phyloP scores from a whole-genome alignment of 1,284 basidiomycete species.

The Trichosporon faecale region DNA sequence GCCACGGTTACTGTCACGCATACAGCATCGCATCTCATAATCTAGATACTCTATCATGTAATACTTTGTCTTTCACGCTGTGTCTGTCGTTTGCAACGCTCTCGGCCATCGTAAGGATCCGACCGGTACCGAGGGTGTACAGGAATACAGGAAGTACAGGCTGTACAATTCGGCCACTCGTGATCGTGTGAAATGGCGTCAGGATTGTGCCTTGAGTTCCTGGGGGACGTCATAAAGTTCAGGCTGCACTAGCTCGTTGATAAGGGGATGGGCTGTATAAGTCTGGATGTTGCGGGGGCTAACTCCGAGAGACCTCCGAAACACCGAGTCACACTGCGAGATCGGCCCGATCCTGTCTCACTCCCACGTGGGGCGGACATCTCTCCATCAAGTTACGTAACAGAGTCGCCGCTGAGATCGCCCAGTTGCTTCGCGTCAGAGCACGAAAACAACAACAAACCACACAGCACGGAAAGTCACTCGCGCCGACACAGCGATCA shows the following conservation, averaged over 20 bases:
- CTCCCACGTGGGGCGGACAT: background rate
- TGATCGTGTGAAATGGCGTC: slow-evolving; percentile 10
- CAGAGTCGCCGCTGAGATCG: background rate
- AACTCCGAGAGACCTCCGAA: background rate
- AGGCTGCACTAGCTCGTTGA: background rate
- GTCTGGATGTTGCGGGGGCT: background rate
- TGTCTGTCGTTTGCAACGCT: background rate
- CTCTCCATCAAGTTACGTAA: background rate
- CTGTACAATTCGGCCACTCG: slow-evolving; percentile 1
- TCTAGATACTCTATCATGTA: background rate
- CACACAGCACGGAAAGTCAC: background rate
- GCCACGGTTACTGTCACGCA: background rate
- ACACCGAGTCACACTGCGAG: background rate
- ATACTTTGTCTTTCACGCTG: background rate
- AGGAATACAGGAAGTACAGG: background rate
- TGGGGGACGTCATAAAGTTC: slow-evolving; percentile 10
- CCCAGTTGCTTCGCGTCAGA: background rate
- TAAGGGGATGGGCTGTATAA: background rate
- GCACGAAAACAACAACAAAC: slow-evolving; percentile 3
- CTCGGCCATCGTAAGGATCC: background rate
- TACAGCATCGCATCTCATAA: slow-evolving; percentile 2
- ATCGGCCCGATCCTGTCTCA: background rate
- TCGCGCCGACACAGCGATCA: background rate
- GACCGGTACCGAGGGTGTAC: background rate
- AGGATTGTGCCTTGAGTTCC: background rate